Evolutionary conservation across 2,329 filamentous ascomycete genomes (phyloP), one percentile per base, ranked within the genome.

Genomic region (Aspergillus sp.): DNA sequence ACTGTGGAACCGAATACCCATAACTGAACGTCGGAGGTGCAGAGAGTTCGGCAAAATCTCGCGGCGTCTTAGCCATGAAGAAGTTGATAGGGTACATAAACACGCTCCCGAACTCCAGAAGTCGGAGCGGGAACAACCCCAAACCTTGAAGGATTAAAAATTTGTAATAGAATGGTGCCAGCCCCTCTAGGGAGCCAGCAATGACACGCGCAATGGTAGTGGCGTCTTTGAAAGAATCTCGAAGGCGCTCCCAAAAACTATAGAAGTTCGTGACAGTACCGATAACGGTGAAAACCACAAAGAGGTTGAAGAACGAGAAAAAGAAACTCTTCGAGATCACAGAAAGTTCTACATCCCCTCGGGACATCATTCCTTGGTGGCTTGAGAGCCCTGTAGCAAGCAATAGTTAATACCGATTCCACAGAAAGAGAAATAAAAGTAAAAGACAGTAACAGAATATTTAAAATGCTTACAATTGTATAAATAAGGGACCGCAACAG

Each of bases 251-350:
- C 68, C 83, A 81, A 52, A 89, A 84, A 35, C 81, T 80, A 75
- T 87, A 87, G 69, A 96, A 90, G 54, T 88, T 86, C 40, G 89
- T 86, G 2, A 86, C 91, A 4, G 92, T 91, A 54, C 90, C 90
- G 46, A 96, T 90, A 25, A 95, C 84, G 1, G 93, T 96, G 73
- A 98, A 97, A 45, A 98, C 86, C 51, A 98, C 84, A 76, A 99
- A 99, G 57, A 98, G 91, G 76, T 99, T 99, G 84, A 99, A 98
- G 76, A 99, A 99, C 9, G 90, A 93, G 73, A 99, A 99, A 82
- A 98, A 96, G 78, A 98, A 99, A 75, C 98, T 99, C 79, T 99
- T 99, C 54, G 91, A 96, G 64, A 99, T 93, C 45, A 96, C 83
- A 0, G 95, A 98, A 6, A 99, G 82, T 74, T 98, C 95, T 21